These are phyloP conservation scores for Morella rubra DNA, from an alignment of 306 rosid genomes.

Conservation along the genomic window DNA sequence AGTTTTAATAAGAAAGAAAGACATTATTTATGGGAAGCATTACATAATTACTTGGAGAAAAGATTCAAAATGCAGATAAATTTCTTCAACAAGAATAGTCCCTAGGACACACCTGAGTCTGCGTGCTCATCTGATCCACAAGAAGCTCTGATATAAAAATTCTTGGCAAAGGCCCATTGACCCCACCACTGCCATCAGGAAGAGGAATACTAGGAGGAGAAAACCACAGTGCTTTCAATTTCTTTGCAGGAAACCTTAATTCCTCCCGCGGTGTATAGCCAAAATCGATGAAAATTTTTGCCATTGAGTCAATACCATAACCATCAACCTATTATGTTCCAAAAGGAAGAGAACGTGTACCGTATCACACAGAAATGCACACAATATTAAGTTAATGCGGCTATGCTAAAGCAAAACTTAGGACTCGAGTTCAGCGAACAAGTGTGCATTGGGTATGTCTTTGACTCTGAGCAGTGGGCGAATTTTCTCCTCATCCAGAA, in stretches of 20 bases:
- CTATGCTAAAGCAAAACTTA: not conserved
- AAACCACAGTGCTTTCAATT: conserved; percentile 89
- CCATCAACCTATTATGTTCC: conserved; percentile 62
- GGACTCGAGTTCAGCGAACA: not conserved
- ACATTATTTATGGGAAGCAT: not conserved
- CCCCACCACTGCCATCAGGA: conserved; percentile 45
- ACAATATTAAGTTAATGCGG: not conserved
- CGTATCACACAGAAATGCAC: not conserved
- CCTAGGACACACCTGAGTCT: conserved; percentile 61
- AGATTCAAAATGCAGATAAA: conserved; percentile 14
- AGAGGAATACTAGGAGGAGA: conserved; percentile 65
- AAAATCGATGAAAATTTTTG: conserved; percentile 72
- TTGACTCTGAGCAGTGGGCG: not conserved
- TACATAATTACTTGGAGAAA: conserved; percentile 8
- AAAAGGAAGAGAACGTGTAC: conserved; percentile 7
- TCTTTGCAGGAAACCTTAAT: conserved; percentile 77
- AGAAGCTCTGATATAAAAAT: conserved; percentile 87
- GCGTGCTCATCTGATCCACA: conserved; percentile 81
- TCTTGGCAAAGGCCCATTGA: conserved; percentile 82
- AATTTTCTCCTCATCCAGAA: not conserved
- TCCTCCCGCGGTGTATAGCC: conserved; percentile 73
- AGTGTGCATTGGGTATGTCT: not conserved
- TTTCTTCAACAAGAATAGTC: not conserved
- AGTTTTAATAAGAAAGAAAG: not conserved
- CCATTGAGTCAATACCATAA: conserved; percentile 83